Evolutionary conservation across 306 rosid genomes (phyloP).

Genomic region (Dryas alaskensis): DNA sequence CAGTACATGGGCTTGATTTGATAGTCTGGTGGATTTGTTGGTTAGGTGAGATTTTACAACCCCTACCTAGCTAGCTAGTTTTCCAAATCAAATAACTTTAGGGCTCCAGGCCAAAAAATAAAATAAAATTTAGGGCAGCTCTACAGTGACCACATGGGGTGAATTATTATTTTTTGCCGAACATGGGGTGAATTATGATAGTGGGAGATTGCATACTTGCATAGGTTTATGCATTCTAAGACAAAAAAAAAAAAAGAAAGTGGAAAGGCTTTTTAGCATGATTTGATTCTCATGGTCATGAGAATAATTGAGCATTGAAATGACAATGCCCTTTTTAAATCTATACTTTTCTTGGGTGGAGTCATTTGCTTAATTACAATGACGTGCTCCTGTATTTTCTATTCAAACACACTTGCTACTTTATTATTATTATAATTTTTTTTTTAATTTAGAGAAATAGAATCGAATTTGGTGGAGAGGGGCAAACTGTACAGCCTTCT

Average conservation of each 20-base stretch:
- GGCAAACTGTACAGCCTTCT: no score
- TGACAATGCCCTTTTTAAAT: constrained; percentile 27
- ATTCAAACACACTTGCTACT: neutral
- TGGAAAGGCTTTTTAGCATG: constrained; percentile 18
- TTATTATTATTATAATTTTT: no score
- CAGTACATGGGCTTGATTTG: constrained; percentile 15
- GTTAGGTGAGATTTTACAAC: constrained; percentile 14
- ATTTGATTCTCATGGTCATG: constrained; percentile 21
- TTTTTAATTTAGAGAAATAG: no score
- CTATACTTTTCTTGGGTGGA: constrained; percentile 7
- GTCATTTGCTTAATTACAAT: constrained; percentile 16
- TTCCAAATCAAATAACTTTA: constrained; percentile 11
- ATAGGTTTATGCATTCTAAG: neutral
- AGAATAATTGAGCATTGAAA: constrained; percentile 26
- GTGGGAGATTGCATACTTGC: neutral
- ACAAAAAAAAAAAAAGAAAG: neutral
- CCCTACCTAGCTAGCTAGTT: neutral
- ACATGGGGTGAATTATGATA: constrained; percentile 24
- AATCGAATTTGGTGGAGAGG: no score
- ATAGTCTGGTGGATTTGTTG: constrained; percentile 3
- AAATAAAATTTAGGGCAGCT: neutral
- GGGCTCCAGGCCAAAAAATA: neutral
- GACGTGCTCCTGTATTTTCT: constrained; percentile 19
- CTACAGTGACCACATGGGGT: constrained; percentile 21
- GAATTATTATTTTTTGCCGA: neutral